Evolutionary conservation across 2,329 filamentous ascomycete genomes (phyloP).

Genomic region (Emericellopsis cladophorae): DNA sequence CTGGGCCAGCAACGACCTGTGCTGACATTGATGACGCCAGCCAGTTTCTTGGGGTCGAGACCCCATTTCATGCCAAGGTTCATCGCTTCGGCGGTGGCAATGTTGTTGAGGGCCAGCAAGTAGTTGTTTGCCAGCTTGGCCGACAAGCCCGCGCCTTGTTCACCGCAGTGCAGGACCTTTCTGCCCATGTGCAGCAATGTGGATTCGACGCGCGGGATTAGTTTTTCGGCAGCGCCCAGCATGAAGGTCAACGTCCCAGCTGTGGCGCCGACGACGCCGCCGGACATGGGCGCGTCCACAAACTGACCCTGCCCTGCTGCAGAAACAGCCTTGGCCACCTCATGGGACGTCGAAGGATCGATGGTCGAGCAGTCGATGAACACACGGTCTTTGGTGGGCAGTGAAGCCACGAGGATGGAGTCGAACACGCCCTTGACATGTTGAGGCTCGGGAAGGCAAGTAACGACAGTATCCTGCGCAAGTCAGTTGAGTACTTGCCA

Average conservation of each 20-base stretch:
- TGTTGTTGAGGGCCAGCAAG: constrained; percentile 86
- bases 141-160: constrained; percentile 72
- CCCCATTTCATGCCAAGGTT: constrained; percentile 50
- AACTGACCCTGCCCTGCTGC: constrained; percentile 61
- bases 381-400: constrained; percentile 48
- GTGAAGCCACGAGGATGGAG: constrained; percentile 51
- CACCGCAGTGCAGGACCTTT: constrained; percentile 74
- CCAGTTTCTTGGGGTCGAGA: constrained; percentile 51
- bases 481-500: too few species aligned
- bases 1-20: constrained; percentile 95
- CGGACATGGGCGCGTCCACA: constrained; percentile 93
- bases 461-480: constrained; percentile 68
- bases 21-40: constrained; percentile 81
- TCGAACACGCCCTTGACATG: constrained; percentile 79
- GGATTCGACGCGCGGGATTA: constrained; percentile 53
- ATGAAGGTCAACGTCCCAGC: constrained; percentile 91
- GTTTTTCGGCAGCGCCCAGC: constrained; percentile 57
- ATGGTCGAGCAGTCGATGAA: constrained; percentile 98
- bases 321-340: constrained; percentile 57
- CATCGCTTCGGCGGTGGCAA: constrained; percentile 54
- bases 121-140: constrained; percentile 98
- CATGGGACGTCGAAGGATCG: constrained; percentile 72
- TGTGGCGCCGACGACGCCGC: constrained; percentile 81
- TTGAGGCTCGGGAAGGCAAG: constrained; percentile 76
- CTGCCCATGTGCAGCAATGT: constrained; percentile 75